A percentile compares a stretch with the other conserved stretches of the same genome.
Conservation (phyloP, 768 basidiomycete genomes). For the Lyophyllum atratum region DNA sequence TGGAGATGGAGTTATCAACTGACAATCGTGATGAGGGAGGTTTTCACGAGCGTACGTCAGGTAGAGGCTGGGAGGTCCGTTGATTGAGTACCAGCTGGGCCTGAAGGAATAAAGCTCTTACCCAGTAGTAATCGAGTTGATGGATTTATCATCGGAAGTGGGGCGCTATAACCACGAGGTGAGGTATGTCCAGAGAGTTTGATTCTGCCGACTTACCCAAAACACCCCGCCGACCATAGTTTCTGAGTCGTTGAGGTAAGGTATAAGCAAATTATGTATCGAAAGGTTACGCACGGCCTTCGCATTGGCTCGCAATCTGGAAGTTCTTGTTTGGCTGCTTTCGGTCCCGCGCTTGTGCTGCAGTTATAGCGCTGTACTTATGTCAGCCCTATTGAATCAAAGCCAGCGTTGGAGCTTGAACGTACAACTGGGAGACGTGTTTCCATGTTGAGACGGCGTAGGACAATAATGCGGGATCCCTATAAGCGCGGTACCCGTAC, state of each 20-base stretch:
- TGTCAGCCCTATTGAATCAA: slow-evolving; percentile 17
- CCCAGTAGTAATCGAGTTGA: slow-evolving; percentile 57
- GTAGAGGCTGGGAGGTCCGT: too few relatives aligned
- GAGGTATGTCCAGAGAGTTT: not conserved
- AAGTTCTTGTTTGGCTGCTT: slow-evolving; percentile 42
- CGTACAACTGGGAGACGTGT: slow-evolving; percentile 47
- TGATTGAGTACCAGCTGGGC: not conserved
- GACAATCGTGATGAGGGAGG: too few relatives aligned
- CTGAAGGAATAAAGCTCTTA: slow-evolving; percentile 21
- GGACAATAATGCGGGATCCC: slow-evolving; percentile 39
- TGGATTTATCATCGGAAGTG: slow-evolving; percentile 37
- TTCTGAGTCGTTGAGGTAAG: too few relatives aligned
- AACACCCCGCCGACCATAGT: slow-evolving; percentile 59
- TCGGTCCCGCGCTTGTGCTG: slow-evolving; percentile 36
- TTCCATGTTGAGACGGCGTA: slow-evolving; percentile 52
- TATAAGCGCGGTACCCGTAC: slow-evolving; percentile 50
- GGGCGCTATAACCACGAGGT: slow-evolving; percentile 36
- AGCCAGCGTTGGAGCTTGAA: not conserved
- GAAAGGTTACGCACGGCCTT: slow-evolving; percentile 34
- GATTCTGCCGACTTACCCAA: slow-evolving; percentile 36
- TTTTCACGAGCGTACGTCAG: slow-evolving; percentile 18
- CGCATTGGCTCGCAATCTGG: slow-evolving; percentile 41
- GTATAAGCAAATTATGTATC: not conserved
- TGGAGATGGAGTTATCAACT: slow-evolving; percentile 20
- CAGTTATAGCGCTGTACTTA: slow-evolving; percentile 48